Conservation (phyloP, 2,329 filamentous ascomycete species). For the Pezicula neosporulosa region DNA sequence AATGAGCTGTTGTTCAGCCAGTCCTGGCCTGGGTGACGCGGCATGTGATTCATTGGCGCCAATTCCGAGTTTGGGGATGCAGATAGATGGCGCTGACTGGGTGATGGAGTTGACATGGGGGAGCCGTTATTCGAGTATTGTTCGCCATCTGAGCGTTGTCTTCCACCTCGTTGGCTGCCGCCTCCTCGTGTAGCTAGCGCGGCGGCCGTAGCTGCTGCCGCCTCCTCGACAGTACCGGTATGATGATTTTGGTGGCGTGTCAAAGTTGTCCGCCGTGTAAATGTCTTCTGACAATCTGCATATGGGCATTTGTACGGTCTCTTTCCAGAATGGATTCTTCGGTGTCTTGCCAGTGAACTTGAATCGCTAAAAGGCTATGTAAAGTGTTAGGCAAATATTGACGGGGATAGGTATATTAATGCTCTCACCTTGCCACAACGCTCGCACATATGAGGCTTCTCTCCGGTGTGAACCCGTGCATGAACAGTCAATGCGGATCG, state of each 20-base stretch:
- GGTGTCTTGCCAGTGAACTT: conserved; percentile 87
- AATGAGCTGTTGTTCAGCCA: conserved; percentile 73
- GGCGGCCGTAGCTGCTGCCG: conserved; percentile 82
- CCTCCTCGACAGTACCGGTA: conserved; percentile 91
- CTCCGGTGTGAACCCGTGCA: conserved; percentile 90
- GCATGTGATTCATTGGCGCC: conserved; percentile 62
- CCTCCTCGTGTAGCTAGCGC: conserved; percentile 60
- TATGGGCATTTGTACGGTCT: conserved; percentile 97
- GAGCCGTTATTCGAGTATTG: conserved; percentile 70
- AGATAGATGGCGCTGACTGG: conserved; percentile 73
- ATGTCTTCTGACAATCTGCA: conserved; percentile 97
- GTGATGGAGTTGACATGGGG: conserved; percentile 77
- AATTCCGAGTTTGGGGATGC: conserved; percentile 78
- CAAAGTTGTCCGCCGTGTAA: conserved; percentile 90
- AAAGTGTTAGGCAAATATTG: conserved; percentile 19
- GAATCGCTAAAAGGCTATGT: conserved; percentile 90
- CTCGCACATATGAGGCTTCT: conserved; percentile 98
- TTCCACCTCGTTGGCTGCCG: conserved; percentile 35
- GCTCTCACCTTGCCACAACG: conserved; percentile 84
- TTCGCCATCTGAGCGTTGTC: conserved; percentile 66
- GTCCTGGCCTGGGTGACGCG: conserved; percentile 53
- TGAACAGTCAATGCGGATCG: conserved; percentile 94
- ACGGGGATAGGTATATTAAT: conserved; percentile 7
- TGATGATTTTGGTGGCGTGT: conserved; percentile 96
- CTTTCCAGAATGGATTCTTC: conserved; percentile 92